These are phyloP conservation scores for Lyophyllum atratum DNA, from an alignment of 768 basidiomycete genomes.

Conservation along the genomic window DNA sequence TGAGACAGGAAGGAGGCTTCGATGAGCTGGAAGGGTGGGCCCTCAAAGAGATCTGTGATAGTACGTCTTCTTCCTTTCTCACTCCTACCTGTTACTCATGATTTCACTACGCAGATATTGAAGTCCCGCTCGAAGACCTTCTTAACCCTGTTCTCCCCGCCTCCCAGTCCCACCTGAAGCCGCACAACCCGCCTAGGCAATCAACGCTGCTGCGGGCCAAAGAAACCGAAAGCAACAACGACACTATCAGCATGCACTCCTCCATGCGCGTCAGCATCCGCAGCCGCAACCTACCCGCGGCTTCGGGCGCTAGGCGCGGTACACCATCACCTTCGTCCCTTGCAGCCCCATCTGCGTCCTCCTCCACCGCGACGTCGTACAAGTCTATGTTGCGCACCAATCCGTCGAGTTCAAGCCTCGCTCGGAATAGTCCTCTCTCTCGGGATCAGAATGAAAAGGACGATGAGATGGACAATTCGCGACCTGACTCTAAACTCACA, in stretches of 20 bases:
- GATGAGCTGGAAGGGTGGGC: constrained; percentile 84
- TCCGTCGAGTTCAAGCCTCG: constrained; percentile 26
- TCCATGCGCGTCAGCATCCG: constrained; percentile 45
- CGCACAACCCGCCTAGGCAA: constrained; percentile 18
- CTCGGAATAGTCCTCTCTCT: constrained; percentile 2
- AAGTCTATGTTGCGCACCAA: constrained; percentile 44
- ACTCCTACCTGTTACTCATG: neutral
- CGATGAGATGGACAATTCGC: constrained; percentile 32
- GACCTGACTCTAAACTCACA: constrained; percentile 77
- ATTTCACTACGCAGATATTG: constrained; percentile 58
- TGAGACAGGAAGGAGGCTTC: constrained; percentile 80
- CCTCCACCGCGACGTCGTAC: constrained; percentile 37
- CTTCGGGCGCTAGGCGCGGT: constrained; percentile 14
- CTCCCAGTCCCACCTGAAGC: constrained; percentile 14
- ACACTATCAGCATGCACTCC: constrained; percentile 40
- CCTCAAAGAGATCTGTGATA: constrained; percentile 82
- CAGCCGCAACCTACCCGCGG: constrained; percentile 28
- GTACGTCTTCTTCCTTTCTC: constrained; percentile 42
- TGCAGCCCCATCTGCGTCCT: constrained; percentile 21
- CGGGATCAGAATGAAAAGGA: constrained; percentile 19
- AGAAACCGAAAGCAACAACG: constrained; percentile 43
- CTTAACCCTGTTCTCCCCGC: constrained; percentile 42
- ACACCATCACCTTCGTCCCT: constrained; percentile 6
- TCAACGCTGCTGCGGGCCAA: constrained; percentile 18
- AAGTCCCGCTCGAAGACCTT: constrained; percentile 78